Conservation (phyloP, 306 rosid genomes). For the Casuarina cunninghamiana region DNA sequence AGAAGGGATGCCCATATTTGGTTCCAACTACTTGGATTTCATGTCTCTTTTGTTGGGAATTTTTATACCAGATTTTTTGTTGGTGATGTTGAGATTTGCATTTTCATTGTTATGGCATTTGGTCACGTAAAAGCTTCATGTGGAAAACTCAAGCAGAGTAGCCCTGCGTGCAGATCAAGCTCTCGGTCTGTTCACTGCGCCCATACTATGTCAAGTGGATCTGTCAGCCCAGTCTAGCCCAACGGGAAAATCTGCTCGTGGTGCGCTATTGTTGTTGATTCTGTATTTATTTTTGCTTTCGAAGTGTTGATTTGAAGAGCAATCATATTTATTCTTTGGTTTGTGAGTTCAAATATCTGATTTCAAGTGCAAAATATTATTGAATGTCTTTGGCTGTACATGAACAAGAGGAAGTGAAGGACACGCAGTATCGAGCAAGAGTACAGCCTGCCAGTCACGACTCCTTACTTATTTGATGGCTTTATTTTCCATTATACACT, state of each 20-base stretch:
- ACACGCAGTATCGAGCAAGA: conserved; percentile 67
- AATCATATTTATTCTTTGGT: neutral
- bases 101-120: neutral
- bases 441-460: conserved; percentile 65
- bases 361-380: conserved; percentile 88
- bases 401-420: conserved; percentile 85
- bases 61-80: neutral
- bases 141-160: conserved; percentile 21
- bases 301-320: neutral
- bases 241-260: conserved; percentile 75
- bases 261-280: conserved; percentile 49
- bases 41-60: neutral
- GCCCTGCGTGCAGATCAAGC: conserved; percentile 3
- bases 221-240: conserved; percentile 65
- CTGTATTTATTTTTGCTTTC: neutral
- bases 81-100: conserved; percentile 14
- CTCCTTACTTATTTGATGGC: conserved; percentile 4
- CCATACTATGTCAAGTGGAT: conserved; percentile 67
- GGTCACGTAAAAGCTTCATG: neutral
- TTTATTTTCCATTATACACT: neutral
- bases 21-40: neutral
- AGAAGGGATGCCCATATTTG: no score
- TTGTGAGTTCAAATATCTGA: neutral
- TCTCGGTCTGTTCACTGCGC: neutral
- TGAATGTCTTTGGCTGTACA: conserved; percentile 85